A percentile compares a stretch with the other conserved stretches of the same genome.
phyloP scores from a whole-genome alignment of 2,329 filamentous ascomycete genomes.

The Botrytis fragariae region DNA sequence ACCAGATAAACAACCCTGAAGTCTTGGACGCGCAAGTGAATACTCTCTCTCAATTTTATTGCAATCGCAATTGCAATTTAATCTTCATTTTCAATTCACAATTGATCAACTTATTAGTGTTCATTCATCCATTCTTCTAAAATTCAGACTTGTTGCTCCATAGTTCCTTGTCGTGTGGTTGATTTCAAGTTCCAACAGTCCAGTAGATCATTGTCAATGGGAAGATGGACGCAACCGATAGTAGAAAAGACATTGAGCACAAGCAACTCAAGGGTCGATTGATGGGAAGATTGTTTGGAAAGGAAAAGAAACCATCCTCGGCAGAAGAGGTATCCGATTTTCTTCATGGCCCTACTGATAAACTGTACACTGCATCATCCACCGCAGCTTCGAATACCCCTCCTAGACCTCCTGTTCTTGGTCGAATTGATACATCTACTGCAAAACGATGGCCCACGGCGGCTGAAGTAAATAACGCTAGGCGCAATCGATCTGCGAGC shows the following conservation, averaged over 20 bases:
- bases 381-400: conserved; percentile 44
- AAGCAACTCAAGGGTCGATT: conserved; percentile 44
- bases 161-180: conserved; percentile 10
- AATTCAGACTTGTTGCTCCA: neutral
- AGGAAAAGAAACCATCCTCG: conserved; percentile 35
- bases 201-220: conserved; percentile 6
- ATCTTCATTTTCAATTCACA: neutral
- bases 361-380: conserved; percentile 44
- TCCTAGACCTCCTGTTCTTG: conserved; percentile 23
- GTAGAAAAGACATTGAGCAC: conserved; percentile 32
- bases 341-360: conserved; percentile 55
- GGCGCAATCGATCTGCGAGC: conserved; percentile 35
- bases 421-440: conserved; percentile 46
- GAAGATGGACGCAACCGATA: conserved; percentile 22
- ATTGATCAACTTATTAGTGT: neutral
- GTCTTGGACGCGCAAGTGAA: conserved; percentile 5
- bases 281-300: conserved; percentile 51
- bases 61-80: conserved; percentile 2
- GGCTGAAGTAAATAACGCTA: conserved; percentile 40
- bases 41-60: neutral
- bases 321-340: conserved; percentile 57
- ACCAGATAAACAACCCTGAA: conserved; percentile 1
- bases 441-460: conserved; percentile 52
- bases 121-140: neutral
- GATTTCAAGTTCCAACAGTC: neutral